Base-by-base conservation (phyloP, 768 basidiomycete genomes). In the Boletus vinaceobasis region DNA sequence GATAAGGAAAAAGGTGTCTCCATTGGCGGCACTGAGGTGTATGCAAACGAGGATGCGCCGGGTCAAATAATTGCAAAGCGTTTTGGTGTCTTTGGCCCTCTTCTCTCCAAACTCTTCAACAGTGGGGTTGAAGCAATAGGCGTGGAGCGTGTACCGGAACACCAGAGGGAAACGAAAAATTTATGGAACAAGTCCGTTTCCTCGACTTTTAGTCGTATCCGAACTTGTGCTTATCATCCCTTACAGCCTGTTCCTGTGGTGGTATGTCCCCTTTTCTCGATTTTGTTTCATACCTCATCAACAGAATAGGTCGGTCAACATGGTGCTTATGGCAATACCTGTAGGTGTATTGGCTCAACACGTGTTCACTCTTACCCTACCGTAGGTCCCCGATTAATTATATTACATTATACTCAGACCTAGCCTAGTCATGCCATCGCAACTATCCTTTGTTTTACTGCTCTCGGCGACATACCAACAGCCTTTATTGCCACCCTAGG, bases 401-500 rank as follows among this genome's bases (percentile, higher is more conserved):
- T 39, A 9, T 46, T 7, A 40, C 23, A 10, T n/a, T n/a, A 11
- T 40, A 19, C 48, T 59, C 39, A 60, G 23, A 17, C 31, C 33
- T 31, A 33, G 23, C 17, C 23, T 35, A 79, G 78, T 8, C 75
- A 79, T 52, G 67, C 75, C 10, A 64, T 79, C 33, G 79, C 76
- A 1, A 73, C 73, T 5, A 80, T 75, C 23, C 55, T 80, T 26
- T 73, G 74, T 60, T 82, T 82, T 53, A 71, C 72, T 32, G 74
- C 76, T 19, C 65, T 81, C 23, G 79, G 77, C 6, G 69, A 69
- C 5, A 54, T 72, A 6, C 66, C 70, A 8, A 74, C 77, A 0
- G 78, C 79, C 2, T 81, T 81, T 60, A 78, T 83, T 43, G 79
- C 82, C n/a, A 80, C 75, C 9, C 68, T 84, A 9, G 82, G 82